Conservation (phyloP, 768 basidiomycete genomes). For the Candolleomyces efflorescens region DNA sequence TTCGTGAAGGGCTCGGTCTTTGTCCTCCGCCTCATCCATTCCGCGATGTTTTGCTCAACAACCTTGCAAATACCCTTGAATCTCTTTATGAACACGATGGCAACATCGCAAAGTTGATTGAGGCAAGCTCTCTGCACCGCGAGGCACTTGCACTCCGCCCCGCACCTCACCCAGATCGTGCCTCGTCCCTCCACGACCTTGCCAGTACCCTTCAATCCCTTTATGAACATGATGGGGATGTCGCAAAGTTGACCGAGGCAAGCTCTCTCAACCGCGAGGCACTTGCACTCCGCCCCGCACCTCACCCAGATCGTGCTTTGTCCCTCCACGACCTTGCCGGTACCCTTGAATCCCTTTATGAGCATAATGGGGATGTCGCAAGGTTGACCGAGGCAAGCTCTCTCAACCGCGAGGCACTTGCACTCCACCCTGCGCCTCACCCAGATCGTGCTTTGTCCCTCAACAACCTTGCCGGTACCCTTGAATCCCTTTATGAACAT, state of each 20-base stretch:
- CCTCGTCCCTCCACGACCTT: background rate
- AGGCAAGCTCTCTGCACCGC: too few species aligned
- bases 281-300: background rate
- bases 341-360: background rate
- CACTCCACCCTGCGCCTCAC: background rate
- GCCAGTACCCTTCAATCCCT: background rate
- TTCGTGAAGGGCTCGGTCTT: too few species aligned
- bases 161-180: slow-evolving; percentile 12
- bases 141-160: slow-evolving; percentile 6
- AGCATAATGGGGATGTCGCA: background rate
- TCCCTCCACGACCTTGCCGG: background rate
- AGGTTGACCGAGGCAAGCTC: background rate
- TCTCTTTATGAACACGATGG: too few species aligned
- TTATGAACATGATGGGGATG: background rate
- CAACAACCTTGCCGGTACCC: background rate
- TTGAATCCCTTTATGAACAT: too few species aligned
- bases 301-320: background rate
- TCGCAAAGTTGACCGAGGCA: background rate
- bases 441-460: background rate
- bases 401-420: background rate
- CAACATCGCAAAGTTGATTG: too few species aligned
- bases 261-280: background rate
- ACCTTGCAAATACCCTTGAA: too few species aligned
- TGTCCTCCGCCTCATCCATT: too few species aligned
- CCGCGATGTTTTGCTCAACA: too few species aligned